These are phyloP conservation scores for Colletotrichum sp. DNA, from an alignment of 2,329 filamentous ascomycete genomes.

Conservation along the genomic window DNA sequence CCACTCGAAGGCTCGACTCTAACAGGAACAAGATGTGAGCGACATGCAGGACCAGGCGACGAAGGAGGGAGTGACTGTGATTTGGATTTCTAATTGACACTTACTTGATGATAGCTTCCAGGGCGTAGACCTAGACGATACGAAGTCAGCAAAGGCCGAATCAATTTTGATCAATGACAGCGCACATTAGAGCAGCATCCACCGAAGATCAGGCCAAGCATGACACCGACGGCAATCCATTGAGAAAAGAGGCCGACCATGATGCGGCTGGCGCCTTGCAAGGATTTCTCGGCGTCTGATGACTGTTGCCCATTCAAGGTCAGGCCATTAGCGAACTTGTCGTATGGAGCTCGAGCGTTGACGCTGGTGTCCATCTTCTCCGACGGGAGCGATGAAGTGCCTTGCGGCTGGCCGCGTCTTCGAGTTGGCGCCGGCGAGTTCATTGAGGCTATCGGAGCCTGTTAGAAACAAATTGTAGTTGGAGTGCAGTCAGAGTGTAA, in stretches of 20 bases:
- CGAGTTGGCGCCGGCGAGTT: slow-evolving; percentile 54
- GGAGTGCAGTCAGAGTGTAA: background rate
- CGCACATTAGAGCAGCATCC: slow-evolving; percentile 90
- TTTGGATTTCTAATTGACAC: slow-evolving; percentile 32
- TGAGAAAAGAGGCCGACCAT: slow-evolving; percentile 65
- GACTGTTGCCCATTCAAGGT: background rate
- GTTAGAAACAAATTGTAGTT: background rate
- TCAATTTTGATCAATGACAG: slow-evolving; percentile 33
- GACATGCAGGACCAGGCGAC: background rate
- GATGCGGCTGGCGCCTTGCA: slow-evolving; percentile 48
- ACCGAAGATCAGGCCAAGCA: slow-evolving; percentile 89
- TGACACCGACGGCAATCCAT: slow-evolving; percentile 68
- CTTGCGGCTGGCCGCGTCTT: slow-evolving; percentile 32
- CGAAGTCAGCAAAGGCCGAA: background rate
- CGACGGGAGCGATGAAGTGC: slow-evolving; percentile 12
- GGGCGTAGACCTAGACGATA: slow-evolving; percentile 78
- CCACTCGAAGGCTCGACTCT: slow-evolving; percentile 86
- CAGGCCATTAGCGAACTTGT: background rate
- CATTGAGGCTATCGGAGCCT: slow-evolving; percentile 26
- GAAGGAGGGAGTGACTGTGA: background rate
- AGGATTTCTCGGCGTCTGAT: background rate
- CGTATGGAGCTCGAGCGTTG: background rate
- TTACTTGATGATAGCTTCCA: slow-evolving; percentile 95
- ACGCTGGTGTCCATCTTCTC: slow-evolving; percentile 17
- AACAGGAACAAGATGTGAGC: slow-evolving; percentile 18